Evolutionary conservation across 495 filamentous ascomycete species (phyloP).

Genomic region (Neurospora africana): DNA sequence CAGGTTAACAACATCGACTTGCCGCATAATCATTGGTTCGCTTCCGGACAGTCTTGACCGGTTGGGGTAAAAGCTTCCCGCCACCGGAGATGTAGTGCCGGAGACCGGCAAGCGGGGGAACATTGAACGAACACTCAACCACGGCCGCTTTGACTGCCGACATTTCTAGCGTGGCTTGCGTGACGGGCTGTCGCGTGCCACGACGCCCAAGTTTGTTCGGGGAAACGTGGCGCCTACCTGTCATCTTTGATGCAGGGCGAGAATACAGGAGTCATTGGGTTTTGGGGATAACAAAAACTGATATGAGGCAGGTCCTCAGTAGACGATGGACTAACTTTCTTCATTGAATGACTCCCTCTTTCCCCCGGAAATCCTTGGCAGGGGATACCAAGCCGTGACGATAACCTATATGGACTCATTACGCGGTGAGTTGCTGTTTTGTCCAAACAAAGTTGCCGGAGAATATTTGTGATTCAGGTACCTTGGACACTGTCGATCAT

Average conservation of each 20-base stretch:
- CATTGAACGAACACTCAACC: neutral
- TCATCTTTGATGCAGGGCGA: neutral
- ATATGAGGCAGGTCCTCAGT: neutral
- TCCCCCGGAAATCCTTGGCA: neutral
- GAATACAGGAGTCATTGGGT: neutral
- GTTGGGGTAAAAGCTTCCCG: neutral
- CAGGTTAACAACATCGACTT: neutral
- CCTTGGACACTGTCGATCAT: neutral
- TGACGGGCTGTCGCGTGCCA: neutral
- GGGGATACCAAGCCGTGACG: neutral
- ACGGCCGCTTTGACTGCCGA: neutral
- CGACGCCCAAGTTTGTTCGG: neutral
- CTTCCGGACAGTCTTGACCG: neutral
- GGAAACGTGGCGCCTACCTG: neutral
- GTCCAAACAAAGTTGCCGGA: neutral
- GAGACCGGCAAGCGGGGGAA: neutral
- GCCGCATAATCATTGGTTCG: neutral
- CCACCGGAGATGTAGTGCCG: neutral
- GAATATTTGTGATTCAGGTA: neutral
- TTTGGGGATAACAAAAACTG: neutral
- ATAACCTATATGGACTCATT: neutral
- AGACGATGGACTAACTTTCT: neutral
- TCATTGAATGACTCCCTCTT: neutral
- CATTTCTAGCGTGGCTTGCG: neutral
- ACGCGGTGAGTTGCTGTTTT: neutral